Conservation (phyloP, 2,329 filamentous ascomycete genomes). For the Cladosporium velox region DNA sequence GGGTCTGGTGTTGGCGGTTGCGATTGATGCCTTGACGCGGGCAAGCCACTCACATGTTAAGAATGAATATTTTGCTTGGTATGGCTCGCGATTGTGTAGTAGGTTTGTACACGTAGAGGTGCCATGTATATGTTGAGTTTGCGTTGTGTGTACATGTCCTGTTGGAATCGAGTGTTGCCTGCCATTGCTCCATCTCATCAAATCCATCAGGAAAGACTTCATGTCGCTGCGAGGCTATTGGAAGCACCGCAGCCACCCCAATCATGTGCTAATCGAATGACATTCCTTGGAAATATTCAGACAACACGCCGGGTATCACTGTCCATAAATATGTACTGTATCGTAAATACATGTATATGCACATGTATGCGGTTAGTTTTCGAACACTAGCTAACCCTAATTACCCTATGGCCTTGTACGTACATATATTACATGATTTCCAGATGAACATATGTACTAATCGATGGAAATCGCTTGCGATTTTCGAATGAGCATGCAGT, state of each 20-base stretch:
- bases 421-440: no score
- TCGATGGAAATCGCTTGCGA: neutral
- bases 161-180: no score
- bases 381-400: neutral
- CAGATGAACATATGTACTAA: neutral
- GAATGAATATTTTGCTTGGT: no score
- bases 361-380: no score
- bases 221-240: neutral
- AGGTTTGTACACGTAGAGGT: no score
- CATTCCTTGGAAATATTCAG: neutral
- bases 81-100: no score
- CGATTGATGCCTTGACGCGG: neutral
- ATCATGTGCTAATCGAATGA: neutral
- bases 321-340: neutral
- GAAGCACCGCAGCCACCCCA: neutral
- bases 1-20: neutral
- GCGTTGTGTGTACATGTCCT: no score
- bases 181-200: neutral
- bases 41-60: no score
- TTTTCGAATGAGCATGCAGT: neutral
- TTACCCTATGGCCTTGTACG: no score
- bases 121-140: no score
- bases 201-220: no score
- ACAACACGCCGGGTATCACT: neutral
- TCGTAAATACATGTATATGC: neutral